Percentiles rank a stretch among this genome's conserved stretches.
phyloP scores from a whole-genome alignment of 1,284 basidiomycete genomes.

The Vanrija sp. region DNA sequence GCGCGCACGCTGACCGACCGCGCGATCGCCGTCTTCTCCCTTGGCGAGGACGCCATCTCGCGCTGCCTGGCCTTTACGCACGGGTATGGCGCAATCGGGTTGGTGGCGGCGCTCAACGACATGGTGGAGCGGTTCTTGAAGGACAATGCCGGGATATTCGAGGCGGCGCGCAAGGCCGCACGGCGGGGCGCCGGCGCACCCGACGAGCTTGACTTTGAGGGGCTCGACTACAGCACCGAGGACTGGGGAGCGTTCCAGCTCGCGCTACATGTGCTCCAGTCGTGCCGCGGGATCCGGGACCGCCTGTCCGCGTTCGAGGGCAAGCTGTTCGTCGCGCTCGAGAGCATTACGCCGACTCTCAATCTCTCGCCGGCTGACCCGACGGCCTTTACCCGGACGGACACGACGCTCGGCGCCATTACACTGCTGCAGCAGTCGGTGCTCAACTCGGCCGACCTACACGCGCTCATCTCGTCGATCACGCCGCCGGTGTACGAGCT shows the following conservation, averaged over 20 bases:
- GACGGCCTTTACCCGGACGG: conserved; percentile 52
- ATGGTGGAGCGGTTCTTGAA: conserved; percentile 67
- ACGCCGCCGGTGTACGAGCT: conserved; percentile 52
- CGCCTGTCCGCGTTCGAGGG: conserved; percentile 64
- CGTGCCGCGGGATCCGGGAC: conserved; percentile 66
- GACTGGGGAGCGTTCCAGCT: conserved; percentile 83
- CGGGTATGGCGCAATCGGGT: conserved; percentile 71
- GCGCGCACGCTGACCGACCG: conserved; percentile 67
- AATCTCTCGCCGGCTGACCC: conserved; percentile 58
- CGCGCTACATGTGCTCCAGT: conserved; percentile 73
- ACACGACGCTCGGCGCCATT: conserved; percentile 65
- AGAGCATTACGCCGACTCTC: conserved; percentile 60
- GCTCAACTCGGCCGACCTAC: conserved; percentile 73
- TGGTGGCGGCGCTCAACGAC: conserved; percentile 68
- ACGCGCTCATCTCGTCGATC: conserved; percentile 55
- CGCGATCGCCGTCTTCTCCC: conserved; percentile 64
- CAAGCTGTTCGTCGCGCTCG: conserved; percentile 59
- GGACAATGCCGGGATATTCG: conserved; percentile 52
- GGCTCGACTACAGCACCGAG: conserved; percentile 70
- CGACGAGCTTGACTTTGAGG: conserved; percentile 41
- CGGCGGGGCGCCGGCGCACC: conserved; percentile 3
- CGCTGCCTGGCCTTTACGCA: conserved; percentile 77
- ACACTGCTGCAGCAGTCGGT: conserved; percentile 71
- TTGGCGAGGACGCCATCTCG: conserved; percentile 72
- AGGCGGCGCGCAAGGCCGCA: conserved; percentile 3